A percentile compares a stretch with the other conserved stretches of the same genome.
These are phyloP conservation scores for Serendipita sp. DNA, from an alignment of 768 basidiomycete species.

Conservation along the genomic window DNA sequence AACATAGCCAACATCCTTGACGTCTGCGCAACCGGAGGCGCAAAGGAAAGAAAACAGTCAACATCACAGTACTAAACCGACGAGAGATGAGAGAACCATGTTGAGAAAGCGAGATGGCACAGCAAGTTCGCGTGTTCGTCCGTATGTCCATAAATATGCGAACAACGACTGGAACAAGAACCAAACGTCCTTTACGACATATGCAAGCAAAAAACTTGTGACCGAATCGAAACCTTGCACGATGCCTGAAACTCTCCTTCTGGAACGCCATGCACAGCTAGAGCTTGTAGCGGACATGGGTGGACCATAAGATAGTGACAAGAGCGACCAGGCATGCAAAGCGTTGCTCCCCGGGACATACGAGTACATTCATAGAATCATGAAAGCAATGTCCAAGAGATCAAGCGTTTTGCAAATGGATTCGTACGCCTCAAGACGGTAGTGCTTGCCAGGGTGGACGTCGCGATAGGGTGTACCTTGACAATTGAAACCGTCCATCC, in stretches of 20 bases:
- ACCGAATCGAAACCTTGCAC: too few relatives aligned
- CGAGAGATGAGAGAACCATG: constrained; percentile 16
- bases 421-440: neutral
- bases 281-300: too few relatives aligned
- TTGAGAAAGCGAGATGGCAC: constrained; percentile 11
- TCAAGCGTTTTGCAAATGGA: too few relatives aligned
- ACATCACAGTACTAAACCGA: constrained; percentile 19
- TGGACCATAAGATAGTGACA: constrained; percentile 22
- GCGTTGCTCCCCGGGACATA: neutral
- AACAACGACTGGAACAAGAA: constrained; percentile 12
- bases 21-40: constrained; percentile 47
- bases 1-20: constrained; percentile 97
- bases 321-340: constrained; percentile 24
- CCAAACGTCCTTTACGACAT: too few relatives aligned
- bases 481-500: neutral
- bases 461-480: neutral
- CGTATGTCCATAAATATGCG: constrained; percentile 7
- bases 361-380: too few relatives aligned
- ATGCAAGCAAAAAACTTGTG: too few relatives aligned
- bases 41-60: constrained; percentile 16
- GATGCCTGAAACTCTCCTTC: too few relatives aligned
- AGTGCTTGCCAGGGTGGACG: neutral
- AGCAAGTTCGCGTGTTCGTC: neutral
- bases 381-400: too few relatives aligned
- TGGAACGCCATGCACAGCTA: too few relatives aligned